phyloP scores from a whole-genome alignment of 306 rosid species.

The peach (Prunus persica) region Prunus_persica_NCBIv2 NC_034011.1:19062501-19063000 shows the following conservation, averaged over 20 bases:
- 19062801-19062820: slow-evolving; percentile 9
- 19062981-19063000: slow-evolving; percentile 59
- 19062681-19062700: slow-evolving; percentile 5
- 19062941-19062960: slow-evolving; percentile 64
- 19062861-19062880: slow-evolving; percentile 6
- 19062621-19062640: no score
- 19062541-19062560: neutral
- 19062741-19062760: slow-evolving; percentile 23
- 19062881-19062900: neutral
- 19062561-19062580: neutral
- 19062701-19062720: slow-evolving; percentile 15
- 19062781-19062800: slow-evolving; percentile 8
- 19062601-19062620: no score
- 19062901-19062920: neutral
- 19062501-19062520: neutral
- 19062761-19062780: neutral
- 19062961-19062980: slow-evolving; percentile 58
- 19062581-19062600: no score
- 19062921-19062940: slow-evolving; percentile 23
- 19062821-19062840: slow-evolving; percentile 1
- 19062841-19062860: neutral
- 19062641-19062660: slow-evolving; percentile 16
- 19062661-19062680: neutral
- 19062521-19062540: neutral
- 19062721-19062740: slow-evolving; percentile 20